These are phyloP conservation scores for Salvia miltiorrhiza DNA, from an alignment of 257 asterid genomes.

Conservation along the genomic window DNA sequence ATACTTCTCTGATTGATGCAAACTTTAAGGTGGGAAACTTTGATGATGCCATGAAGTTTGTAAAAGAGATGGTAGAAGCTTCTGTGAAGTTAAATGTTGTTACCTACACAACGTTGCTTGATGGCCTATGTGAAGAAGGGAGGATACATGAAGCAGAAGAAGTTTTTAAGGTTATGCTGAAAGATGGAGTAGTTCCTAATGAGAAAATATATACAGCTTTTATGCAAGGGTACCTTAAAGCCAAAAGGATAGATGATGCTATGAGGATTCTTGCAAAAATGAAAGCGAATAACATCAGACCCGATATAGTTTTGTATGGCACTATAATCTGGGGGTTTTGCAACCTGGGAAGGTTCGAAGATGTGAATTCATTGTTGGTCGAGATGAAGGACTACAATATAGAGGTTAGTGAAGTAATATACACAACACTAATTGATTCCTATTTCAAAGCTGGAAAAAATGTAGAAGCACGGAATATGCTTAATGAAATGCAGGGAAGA, in stretches of 20 bases:
- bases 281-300: conserved; percentile 52
- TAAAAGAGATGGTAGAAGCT: conserved; percentile 76
- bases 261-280: conserved; percentile 48
- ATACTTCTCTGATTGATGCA: conserved; percentile 78
- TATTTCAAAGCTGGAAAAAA: conserved; percentile 74
- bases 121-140: conserved; percentile 79
- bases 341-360: conserved; percentile 57
- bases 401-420: conserved; percentile 57
- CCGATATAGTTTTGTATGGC: conserved; percentile 64
- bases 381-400: conserved; percentile 63
- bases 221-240: conserved; percentile 73
- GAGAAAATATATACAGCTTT: conserved; percentile 68
- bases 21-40: conserved; percentile 60
- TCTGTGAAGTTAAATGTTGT: conserved; percentile 60
- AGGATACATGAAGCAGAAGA: conserved; percentile 77
- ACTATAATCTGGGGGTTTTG: conserved; percentile 84
- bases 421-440: conserved; percentile 64
- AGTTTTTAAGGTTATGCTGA: conserved; percentile 51
- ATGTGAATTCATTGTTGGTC: conserved; percentile 51
- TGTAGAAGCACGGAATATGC: conserved; percentile 55
- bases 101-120: conserved; percentile 64
- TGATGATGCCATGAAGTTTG: conserved; percentile 66
- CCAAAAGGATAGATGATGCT: conserved; percentile 61
- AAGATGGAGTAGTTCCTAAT: conserved; percentile 59
- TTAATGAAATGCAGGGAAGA: conserved; percentile 63